Conservation (phyloP, 176 grass and related monocot species). For the Musa acuminata region DNA sequence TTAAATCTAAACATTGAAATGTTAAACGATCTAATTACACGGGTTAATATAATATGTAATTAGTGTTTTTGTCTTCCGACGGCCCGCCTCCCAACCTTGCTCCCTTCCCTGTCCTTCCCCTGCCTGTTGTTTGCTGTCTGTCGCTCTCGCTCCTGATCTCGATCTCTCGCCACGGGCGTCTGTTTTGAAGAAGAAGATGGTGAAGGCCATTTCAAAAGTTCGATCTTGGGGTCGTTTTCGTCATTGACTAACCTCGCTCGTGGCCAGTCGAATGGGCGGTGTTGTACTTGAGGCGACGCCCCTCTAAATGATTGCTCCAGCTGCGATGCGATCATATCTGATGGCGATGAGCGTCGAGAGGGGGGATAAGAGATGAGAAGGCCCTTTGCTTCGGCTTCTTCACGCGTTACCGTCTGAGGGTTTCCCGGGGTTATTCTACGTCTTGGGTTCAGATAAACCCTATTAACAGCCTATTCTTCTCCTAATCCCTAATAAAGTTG, state of each 20-base stretch:
- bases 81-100: no score
- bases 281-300: neutral
- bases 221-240: neutral
- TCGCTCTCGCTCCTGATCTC: no score
- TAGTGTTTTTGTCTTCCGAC: no score
- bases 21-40: no score
- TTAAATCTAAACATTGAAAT: no score
- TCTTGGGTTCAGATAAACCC: neutral
- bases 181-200: neutral
- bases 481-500: no score
- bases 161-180: no score
- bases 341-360: neutral
- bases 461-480: no score
- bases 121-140: no score
- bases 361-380: neutral
- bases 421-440: neutral
- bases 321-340: neutral
- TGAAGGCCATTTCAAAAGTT: neutral
- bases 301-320: neutral
- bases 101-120: no score
- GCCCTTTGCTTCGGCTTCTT: neutral
- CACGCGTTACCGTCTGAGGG: neutral
- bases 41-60: no score
- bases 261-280: neutral
- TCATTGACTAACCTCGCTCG: neutral